phyloP scores from a whole-genome alignment of 768 basidiomycete genomes.

The Coprinopsis cinerea region DNA sequence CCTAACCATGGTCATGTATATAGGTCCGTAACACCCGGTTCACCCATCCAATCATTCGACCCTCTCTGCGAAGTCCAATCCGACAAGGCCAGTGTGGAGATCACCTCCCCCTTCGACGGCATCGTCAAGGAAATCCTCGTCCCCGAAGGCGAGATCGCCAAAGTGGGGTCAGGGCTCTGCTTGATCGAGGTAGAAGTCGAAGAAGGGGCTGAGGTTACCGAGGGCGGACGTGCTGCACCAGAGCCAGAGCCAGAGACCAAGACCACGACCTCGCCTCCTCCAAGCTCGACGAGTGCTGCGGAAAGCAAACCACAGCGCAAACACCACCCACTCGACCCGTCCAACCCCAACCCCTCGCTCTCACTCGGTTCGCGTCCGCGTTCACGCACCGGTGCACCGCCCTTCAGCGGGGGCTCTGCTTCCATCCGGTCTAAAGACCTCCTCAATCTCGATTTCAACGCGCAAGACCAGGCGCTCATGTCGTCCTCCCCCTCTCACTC shows the following conservation, averaged over 20 bases:
- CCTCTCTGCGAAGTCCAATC: conserved; percentile 80
- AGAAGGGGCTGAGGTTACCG: conserved; percentile 43
- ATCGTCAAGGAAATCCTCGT: conserved; percentile 67
- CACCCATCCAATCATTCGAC: conserved; percentile 58
- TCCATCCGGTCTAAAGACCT: not conserved
- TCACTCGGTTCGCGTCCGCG: conserved; percentile 1
- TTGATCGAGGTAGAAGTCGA: conserved; percentile 77
- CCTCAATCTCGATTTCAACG: conserved; percentile 22
- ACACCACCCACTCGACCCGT: conserved; percentile 61
- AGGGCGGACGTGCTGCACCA: conserved; percentile 16
- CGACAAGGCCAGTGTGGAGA: conserved; percentile 89
- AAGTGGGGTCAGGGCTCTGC: conserved; percentile 75
- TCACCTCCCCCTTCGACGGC: conserved; percentile 83
- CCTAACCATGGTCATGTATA: conserved; percentile 6
- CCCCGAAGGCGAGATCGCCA: conserved; percentile 76
- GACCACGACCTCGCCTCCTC: not conserved
- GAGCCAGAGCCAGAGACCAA: conserved; percentile 14
- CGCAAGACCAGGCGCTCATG: conserved; percentile 2
- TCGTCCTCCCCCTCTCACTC: not conserved
- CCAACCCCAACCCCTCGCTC: not conserved
- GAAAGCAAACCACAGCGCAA: conserved; percentile 7
- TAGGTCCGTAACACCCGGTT: conserved; percentile 59
- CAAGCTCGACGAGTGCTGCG: not conserved
- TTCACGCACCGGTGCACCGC: not conserved
- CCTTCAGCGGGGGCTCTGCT: not conserved